Conservation (phyloP, 768 basidiomycete genomes). For the Russula emetica region DNA sequence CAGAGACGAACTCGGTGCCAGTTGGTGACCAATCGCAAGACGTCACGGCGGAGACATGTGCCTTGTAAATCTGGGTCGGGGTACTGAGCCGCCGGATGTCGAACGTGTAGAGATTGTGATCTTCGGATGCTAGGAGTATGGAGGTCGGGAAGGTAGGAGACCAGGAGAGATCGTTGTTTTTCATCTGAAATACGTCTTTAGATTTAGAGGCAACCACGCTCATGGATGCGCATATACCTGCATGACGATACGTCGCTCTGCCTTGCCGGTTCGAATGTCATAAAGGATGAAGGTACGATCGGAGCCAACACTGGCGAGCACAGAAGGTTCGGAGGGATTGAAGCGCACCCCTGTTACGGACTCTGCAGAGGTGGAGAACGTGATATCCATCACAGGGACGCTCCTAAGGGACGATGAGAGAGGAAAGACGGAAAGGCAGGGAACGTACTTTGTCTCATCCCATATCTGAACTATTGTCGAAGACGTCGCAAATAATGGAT, state of each 20-base stretch:
- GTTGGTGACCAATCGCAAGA: conserved; percentile 97
- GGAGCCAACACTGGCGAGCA: conserved; percentile 91
- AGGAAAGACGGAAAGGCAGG: neutral
- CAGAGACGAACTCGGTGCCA: conserved; percentile 91
- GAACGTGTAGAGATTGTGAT: conserved; percentile 97
- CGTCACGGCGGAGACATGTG: conserved; percentile 95
- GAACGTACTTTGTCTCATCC: conserved; percentile 90
- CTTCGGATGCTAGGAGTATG: conserved; percentile 93
- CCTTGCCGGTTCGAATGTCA: conserved; percentile 95
- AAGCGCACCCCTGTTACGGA: conserved; percentile 86
- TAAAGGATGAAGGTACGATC: conserved; percentile 96
- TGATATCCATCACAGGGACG: conserved; percentile 79
- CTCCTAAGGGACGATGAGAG: conserved; percentile 46
- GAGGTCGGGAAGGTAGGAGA: conserved; percentile 93
- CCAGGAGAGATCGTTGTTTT: conserved; percentile 87
- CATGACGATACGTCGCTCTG: conserved; percentile 88
- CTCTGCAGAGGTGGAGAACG: conserved; percentile 83
- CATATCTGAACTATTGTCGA: conserved; percentile 93
- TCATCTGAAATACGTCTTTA: conserved; percentile 52
- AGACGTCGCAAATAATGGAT: conserved; percentile 90
- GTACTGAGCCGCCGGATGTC: conserved; percentile 80
- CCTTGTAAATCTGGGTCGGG: conserved; percentile 94
- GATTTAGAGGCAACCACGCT: conserved; percentile 8
- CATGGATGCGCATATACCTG: conserved; percentile 45
- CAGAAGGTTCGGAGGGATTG: conserved; percentile 90